phyloP scores from a whole-genome alignment of 352 stramenopile genomes.

The Thalassiosira livingstoniorum region DNA sequence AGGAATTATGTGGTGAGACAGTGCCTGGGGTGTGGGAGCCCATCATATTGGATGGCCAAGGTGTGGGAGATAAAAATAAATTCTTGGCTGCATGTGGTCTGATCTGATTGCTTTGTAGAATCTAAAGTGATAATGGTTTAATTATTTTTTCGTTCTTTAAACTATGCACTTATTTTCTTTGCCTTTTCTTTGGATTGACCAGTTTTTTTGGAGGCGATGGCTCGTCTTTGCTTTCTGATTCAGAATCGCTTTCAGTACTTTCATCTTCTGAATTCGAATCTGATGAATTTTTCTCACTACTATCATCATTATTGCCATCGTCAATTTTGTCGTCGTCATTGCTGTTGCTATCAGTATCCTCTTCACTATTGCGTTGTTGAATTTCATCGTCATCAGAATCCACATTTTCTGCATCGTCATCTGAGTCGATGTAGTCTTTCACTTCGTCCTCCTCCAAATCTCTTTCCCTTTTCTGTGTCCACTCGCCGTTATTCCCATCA shows the following conservation, averaged over 20 bases:
- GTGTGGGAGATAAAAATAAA: conserved; percentile 38
- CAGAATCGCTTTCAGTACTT: not conserved
- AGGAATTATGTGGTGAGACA: conserved; percentile 52
- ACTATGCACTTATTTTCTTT: not conserved
- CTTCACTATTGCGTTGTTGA: no score
- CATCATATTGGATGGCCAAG: conserved; percentile 55
- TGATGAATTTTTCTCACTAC: not conserved
- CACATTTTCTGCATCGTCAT: conserved; percentile 78
- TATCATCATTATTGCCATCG: not conserved
- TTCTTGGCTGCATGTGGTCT: conserved; percentile 64
- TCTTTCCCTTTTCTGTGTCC: conserved; percentile 68
- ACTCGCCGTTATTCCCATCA: conserved; percentile 89
- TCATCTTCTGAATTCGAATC: not conserved
- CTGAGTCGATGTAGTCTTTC: conserved; percentile 61
- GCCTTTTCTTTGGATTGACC: not conserved
- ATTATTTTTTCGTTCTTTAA: no score
- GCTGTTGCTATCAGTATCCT: conserved; percentile 27
- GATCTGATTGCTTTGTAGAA: not conserved
- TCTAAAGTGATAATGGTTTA: not conserved
- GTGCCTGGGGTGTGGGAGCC: conserved; percentile 64
- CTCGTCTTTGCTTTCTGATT: conserved; percentile 5
- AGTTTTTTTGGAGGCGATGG: not conserved
- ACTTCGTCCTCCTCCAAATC: conserved; percentile 79
- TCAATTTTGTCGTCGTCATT: conserved; percentile 28
- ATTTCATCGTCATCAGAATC: conserved; percentile 68